A percentile compares a stretch with the other conserved stretches of the same genome.
Evolutionary conservation across 73 alveolate species (phyloP).

Genomic region (Symbiodinium natans): DNA sequence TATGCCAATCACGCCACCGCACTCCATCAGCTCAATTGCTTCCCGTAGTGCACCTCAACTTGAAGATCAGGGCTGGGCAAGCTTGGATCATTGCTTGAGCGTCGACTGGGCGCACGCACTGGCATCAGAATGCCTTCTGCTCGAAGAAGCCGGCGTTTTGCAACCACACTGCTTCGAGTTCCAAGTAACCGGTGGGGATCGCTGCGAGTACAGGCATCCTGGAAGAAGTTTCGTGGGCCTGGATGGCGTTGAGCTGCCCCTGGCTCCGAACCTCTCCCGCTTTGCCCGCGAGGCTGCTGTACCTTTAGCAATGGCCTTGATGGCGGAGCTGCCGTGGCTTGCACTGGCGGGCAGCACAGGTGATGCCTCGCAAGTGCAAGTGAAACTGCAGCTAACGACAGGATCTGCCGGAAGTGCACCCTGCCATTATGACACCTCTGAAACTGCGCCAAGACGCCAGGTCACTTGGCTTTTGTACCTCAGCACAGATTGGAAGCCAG

Average conservation of each 20-base stretch:
- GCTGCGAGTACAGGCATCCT: constrained; percentile 34
- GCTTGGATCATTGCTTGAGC: not conserved
- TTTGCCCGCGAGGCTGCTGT: not conserved
- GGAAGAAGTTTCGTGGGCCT: constrained; percentile 15
- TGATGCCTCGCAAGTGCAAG: not conserved
- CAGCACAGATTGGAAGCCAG: constrained; percentile 18
- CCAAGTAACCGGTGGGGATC: constrained; percentile 12
- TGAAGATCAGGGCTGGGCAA: not conserved
- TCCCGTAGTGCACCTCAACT: not conserved
- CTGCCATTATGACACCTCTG: constrained; percentile 89
- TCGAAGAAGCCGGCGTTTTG: constrained; percentile 24
- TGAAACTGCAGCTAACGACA: constrained; percentile 48
- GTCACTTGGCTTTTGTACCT: constrained; percentile 60
- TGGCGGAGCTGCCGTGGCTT: constrained; percentile 1
- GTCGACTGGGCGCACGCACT: constrained; percentile 18
- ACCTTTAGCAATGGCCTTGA: not conserved
- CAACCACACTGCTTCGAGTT: constrained; percentile 76
- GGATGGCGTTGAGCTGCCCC: not conserved
- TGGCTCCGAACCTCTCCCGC: not conserved
- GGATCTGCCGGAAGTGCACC: constrained; percentile 64
- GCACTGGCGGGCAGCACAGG: not conserved
- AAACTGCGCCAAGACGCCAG: constrained; percentile 77
- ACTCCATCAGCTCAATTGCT: not conserved
- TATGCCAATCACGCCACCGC: too few relatives aligned
- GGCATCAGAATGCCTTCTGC: constrained; percentile 33